Evolutionary conservation across 2,329 filamentous ascomycete genomes (phyloP).

Genomic region (Thielaviopsis euricoi): DNA sequence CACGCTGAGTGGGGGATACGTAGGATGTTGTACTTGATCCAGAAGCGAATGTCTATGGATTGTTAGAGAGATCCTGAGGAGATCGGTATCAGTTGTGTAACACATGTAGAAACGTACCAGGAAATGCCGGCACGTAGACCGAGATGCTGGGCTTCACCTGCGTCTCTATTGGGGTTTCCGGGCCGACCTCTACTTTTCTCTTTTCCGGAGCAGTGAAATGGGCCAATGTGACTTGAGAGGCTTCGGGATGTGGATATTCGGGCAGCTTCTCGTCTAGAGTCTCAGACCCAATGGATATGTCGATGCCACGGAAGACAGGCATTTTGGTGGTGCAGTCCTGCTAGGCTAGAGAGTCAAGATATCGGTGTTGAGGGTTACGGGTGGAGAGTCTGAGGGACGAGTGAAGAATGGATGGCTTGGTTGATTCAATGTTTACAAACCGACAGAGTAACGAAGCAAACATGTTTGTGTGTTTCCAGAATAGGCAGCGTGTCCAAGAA

Average conservation of each 20-base stretch:
- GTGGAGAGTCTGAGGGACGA: too few species aligned
- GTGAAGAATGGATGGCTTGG: too few species aligned
- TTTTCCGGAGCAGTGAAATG: not conserved
- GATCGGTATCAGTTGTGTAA: not conserved
- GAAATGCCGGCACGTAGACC: conserved; percentile 38
- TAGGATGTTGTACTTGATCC: conserved; percentile 30
- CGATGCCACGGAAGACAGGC: conserved; percentile 33
- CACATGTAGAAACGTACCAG: conserved; percentile 24
- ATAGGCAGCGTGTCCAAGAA: too few species aligned
- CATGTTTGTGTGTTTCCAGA: too few species aligned
- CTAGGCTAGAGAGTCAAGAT: not conserved
- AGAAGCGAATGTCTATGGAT: conserved; percentile 32
- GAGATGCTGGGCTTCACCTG: conserved; percentile 26
- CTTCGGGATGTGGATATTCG: conserved; percentile 39
- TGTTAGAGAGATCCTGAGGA: not conserved
- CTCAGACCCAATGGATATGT: conserved; percentile 26
- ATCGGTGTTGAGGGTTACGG: too few species aligned
- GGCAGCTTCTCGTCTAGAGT: conserved; percentile 24
- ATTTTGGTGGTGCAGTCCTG: conserved; percentile 18
- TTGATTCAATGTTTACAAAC: too few species aligned
- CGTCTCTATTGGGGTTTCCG: conserved; percentile 12
- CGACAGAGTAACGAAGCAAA: too few species aligned
- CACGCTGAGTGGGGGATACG: conserved; percentile 19
- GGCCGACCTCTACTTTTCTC: not conserved
- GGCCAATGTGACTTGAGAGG: conserved; percentile 24